Evolutionary conservation across 2,329 filamentous ascomycete genomes (phyloP).

Genomic region (Exophiala viscosa): DNA sequence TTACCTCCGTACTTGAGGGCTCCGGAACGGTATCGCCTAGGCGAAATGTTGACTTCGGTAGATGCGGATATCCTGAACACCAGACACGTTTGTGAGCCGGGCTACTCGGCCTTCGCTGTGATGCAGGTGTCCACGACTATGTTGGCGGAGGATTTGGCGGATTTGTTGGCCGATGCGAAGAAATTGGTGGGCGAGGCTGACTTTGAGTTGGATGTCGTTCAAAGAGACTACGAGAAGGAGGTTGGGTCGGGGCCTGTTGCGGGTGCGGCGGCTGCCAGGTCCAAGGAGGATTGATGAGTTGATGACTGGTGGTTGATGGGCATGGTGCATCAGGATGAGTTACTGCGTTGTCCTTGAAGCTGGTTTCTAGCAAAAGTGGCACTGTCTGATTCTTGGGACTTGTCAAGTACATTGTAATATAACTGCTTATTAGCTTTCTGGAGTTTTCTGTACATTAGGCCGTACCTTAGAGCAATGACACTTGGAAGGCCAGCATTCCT

Average conservation of each 20-base stretch:
- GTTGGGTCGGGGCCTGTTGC: conserved; percentile 3
- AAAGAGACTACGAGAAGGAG: conserved; percentile 16
- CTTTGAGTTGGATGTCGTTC: conserved; percentile 58
- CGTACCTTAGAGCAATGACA: no score
- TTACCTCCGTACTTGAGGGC: conserved; percentile 68
- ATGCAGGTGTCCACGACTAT: conserved; percentile 68
- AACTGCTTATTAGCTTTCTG: no score
- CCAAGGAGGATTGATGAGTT: conserved; percentile 9
- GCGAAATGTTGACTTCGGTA: conserved; percentile 55
- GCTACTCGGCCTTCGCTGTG: conserved; percentile 71
- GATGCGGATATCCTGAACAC: conserved; percentile 60
- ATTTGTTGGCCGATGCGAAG: conserved; percentile 58
- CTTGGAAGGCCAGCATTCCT: no score
- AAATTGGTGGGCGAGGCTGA: conserved; percentile 70
- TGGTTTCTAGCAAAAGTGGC: no score
- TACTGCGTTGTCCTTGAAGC: no score
- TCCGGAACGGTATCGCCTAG: conserved; percentile 60
- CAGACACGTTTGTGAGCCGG: conserved; percentile 64
- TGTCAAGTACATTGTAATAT: no score
- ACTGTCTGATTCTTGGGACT: no score
- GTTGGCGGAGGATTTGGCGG: conserved; percentile 65
- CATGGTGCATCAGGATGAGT: no score
- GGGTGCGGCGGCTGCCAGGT: background rate
- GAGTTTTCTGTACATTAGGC: no score
- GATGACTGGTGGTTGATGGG: no score